Evolutionary conservation across 2,329 filamentous ascomycete species (phyloP).

Genomic region (Trichoderma afroharzianum): DNA sequence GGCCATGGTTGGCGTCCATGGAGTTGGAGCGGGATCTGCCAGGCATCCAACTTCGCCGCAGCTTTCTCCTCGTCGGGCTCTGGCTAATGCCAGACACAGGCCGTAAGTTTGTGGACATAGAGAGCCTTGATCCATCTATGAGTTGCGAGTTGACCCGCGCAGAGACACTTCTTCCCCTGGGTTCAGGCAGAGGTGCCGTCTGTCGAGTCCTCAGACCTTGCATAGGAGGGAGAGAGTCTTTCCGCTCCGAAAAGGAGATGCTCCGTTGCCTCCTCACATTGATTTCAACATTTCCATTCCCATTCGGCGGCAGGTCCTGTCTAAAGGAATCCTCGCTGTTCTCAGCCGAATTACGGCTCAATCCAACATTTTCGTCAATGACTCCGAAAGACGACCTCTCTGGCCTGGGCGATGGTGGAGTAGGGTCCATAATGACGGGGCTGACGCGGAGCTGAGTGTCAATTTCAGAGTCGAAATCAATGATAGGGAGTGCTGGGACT

Average conservation of each 20-base stretch:
- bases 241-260: constrained; percentile 31
- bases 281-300: neutral
- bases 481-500: constrained; percentile 20
- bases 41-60: constrained; percentile 54
- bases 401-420: constrained; percentile 29
- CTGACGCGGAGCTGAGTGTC: constrained; percentile 21
- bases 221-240: constrained; percentile 21
- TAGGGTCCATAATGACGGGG: constrained; percentile 29
- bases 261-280: constrained; percentile 29
- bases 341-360: neutral
- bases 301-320: neutral
- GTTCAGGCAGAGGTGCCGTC: constrained; percentile 35
- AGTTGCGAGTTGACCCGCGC: constrained; percentile 39
- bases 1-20: constrained; percentile 26
- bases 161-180: constrained; percentile 46
- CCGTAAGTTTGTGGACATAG: constrained; percentile 30
- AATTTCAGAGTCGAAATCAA: constrained; percentile 23
- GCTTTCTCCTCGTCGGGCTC: constrained; percentile 43
- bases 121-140: constrained; percentile 32
- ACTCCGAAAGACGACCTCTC: constrained; percentile 17
- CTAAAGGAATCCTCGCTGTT: neutral
- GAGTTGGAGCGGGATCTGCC: constrained; percentile 53
- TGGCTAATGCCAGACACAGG: constrained; percentile 36
- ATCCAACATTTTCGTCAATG: neutral
- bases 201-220: constrained; percentile 25